phyloP scores from a whole-genome alignment of 208 protist genomes.

The Wallacemonas sp. region DNA sequence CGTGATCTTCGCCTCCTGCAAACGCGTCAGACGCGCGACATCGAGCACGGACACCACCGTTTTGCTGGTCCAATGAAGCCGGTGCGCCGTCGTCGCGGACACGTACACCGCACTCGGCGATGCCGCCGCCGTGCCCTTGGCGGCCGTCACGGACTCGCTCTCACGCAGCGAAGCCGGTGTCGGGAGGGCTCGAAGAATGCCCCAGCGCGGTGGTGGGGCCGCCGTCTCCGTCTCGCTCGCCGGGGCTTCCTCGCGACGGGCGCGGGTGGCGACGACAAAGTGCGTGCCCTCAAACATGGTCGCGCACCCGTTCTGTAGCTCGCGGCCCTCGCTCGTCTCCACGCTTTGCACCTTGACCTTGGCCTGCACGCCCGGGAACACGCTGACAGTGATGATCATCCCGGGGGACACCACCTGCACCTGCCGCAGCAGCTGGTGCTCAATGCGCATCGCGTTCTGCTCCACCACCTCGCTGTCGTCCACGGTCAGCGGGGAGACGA shows the following conservation, averaged over 20 bases:
- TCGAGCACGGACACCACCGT: constrained; percentile 50
- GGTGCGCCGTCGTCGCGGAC: constrained; percentile 31
- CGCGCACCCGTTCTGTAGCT: constrained; percentile 52
- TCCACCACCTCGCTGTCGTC: constrained; percentile 94
- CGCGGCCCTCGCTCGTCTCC: constrained; percentile 42
- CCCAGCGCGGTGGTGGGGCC: constrained; percentile 40
- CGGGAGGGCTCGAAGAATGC: constrained; percentile 48
- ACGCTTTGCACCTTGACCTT: constrained; percentile 68
- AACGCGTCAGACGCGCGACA: constrained; percentile 46
- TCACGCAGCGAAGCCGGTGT: not conserved
- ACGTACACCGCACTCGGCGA: not conserved
- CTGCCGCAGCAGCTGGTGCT: constrained; percentile 79
- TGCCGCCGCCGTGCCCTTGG: not conserved
- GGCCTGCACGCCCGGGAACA: constrained; percentile 68
- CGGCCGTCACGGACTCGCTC: not conserved
- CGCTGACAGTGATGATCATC: constrained; percentile 71
- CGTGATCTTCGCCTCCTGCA: constrained; percentile 58
- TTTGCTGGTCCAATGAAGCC: not conserved
- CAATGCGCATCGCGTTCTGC: constrained; percentile 84
- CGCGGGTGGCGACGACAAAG: constrained; percentile 81
- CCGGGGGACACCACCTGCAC: constrained; percentile 81
- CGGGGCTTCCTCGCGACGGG: constrained; percentile 31
- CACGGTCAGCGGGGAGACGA: constrained; percentile 81
- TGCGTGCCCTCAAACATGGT: constrained; percentile 84
- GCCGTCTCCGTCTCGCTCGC: not conserved